These are phyloP conservation scores for Tieghemostelium lacteum DNA, from an alignment of 78 protist genomes.

Conservation along the genomic window DNA sequence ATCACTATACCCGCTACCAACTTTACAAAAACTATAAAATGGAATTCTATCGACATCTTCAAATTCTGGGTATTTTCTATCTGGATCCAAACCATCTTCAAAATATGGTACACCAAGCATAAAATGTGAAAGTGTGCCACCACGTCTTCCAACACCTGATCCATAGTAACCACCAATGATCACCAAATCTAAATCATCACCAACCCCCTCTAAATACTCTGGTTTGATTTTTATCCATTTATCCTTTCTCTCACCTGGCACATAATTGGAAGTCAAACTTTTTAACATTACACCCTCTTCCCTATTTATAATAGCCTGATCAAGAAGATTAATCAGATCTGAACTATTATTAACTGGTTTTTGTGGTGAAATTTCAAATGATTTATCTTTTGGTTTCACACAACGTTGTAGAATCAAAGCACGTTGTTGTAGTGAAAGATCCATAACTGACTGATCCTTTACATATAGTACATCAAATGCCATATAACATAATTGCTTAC, in stretches of 20 bases:
- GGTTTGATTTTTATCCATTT: conserved; percentile 94
- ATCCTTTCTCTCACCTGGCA: conserved; percentile 78
- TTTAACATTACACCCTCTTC: conserved; percentile 94
- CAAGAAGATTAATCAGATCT: conserved; percentile 57
- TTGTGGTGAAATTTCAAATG: conserved; percentile 78
- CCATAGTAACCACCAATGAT: conserved; percentile 93
- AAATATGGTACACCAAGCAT: conserved; percentile 81
- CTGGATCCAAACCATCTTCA: neutral
- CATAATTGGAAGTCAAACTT: conserved; percentile 49
- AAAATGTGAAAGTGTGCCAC: conserved; percentile 89
- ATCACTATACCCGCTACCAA: conserved; percentile 88
- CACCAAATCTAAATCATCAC: conserved; percentile 90
- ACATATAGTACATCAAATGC: conserved; percentile 90
- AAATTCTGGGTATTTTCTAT: neutral
- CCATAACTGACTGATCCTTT: conserved; percentile 76
- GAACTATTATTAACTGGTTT: neutral
- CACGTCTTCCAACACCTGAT: conserved; percentile 77
- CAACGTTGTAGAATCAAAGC: conserved; percentile 24
- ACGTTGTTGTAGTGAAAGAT: conserved; percentile 69
- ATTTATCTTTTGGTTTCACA: conserved; percentile 18
- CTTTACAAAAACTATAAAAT: conserved; percentile 81
- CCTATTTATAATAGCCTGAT: conserved; percentile 54
- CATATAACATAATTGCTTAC: conserved; percentile 77
- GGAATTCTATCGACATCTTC: neutral
- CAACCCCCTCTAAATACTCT: conserved; percentile 88